Conservation (phyloP, 2,329 filamentous ascomycete genomes). For the Curvularia lunata region DNA sequence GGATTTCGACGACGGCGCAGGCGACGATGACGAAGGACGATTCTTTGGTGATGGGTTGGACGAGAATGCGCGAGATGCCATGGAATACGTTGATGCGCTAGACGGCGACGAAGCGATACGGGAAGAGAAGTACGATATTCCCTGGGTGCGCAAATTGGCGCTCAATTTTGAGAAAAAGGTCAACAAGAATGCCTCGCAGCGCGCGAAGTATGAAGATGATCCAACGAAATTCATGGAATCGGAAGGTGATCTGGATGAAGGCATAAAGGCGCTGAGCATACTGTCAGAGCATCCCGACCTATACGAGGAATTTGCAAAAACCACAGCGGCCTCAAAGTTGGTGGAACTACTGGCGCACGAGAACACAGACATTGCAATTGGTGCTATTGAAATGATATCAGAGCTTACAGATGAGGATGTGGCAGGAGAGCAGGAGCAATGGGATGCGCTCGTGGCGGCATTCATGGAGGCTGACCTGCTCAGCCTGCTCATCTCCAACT, state of each 20-base stretch:
- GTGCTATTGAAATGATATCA: constrained; percentile 83
- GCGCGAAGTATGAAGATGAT: constrained; percentile 81
- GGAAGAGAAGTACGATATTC: constrained; percentile 78
- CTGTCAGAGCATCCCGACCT: constrained; percentile 85
- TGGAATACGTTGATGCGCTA: constrained; percentile 83
- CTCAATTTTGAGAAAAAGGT: constrained; percentile 90
- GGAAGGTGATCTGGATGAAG: constrained; percentile 88
- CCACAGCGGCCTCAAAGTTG: constrained; percentile 75
- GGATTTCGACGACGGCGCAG: constrained; percentile 62
- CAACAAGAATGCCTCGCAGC: constrained; percentile 85
- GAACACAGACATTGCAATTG: constrained; percentile 95
- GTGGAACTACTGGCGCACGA: constrained; percentile 88
- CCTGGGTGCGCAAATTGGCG: constrained; percentile 83
- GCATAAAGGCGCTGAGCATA: constrained; percentile 85
- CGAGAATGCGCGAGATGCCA: constrained; percentile 76
- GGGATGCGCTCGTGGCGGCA: constrained; percentile 73
- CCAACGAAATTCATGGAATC: constrained; percentile 81
- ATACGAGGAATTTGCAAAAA: constrained; percentile 78
- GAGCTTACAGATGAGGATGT: constrained; percentile 96
- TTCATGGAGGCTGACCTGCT: constrained; percentile 71
- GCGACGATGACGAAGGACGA: constrained; percentile 82
- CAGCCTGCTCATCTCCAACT: constrained; percentile 76
- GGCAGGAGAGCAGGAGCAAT: constrained; percentile 77
- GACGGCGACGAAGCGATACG: constrained; percentile 60
- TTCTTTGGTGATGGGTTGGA: constrained; percentile 95